Evolutionary conservation across 305 asterid genomes (phyloP).

Genomic region (Solanum hybrid): DNA sequence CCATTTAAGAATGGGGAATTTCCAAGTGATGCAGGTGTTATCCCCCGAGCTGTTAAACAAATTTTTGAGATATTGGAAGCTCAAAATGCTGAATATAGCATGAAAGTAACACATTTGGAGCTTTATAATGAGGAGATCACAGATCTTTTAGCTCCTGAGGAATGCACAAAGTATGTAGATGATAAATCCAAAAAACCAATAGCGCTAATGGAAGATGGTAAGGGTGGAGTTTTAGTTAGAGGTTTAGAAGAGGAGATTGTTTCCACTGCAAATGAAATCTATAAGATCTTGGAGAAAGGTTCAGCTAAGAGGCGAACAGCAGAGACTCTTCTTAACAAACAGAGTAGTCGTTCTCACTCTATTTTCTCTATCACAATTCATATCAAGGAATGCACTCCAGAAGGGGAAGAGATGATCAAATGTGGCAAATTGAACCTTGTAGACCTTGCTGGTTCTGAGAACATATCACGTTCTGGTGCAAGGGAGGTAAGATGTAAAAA

Average conservation of each 20-base stretch:
- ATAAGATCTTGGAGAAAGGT: conserved; percentile 88
- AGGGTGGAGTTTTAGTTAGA: conserved; percentile 92
- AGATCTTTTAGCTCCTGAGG: conserved; percentile 95
- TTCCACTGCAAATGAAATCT: conserved; percentile 85
- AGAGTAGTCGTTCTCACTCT: conserved; percentile 98
- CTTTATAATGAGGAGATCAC: conserved; percentile 92
- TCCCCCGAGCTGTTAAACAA: conserved; percentile 94
- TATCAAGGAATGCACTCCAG: conserved; percentile 93
- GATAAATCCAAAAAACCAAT: conserved; percentile 94
- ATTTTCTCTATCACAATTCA: conserved; percentile 93
- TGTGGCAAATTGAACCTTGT: conserved; percentile 96
- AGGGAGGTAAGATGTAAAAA: conserved; percentile 60
- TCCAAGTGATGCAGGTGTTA: conserved; percentile 97
- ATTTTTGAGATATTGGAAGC: conserved; percentile 85
- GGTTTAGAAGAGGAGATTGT: conserved; percentile 99
- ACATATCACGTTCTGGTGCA: conserved; percentile 97
- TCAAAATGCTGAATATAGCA: conserved; percentile 88
- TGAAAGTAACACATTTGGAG: conserved; percentile 94
- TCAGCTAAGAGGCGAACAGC: conserved; percentile 98
- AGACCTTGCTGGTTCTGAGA: conserved; percentile 99
- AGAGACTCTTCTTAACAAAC: conserved; percentile 97
- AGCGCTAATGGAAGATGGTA: conserved; percentile 99
- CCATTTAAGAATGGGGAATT: conserved; percentile 76
- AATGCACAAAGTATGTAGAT: conserved; percentile 52
- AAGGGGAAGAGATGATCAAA: conserved; percentile 98